Conservation (phyloP, 1,284 basidiomycete genomes). For the Ustilago curta region DNA sequence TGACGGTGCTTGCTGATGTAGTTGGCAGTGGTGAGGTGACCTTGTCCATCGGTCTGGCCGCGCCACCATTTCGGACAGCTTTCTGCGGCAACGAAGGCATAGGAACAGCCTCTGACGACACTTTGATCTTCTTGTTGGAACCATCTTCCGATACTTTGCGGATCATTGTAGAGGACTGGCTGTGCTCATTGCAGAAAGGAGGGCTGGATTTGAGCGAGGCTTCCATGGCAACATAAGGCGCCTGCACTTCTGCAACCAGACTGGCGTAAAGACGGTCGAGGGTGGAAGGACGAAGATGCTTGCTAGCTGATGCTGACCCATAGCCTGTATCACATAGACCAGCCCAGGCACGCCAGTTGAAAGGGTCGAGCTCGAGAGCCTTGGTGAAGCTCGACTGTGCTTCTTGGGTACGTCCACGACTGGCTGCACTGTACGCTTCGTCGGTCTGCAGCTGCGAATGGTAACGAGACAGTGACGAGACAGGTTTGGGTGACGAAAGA, state of each 20-base stretch:
- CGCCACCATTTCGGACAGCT: constrained; percentile 7
- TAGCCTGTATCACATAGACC: constrained; percentile 60
- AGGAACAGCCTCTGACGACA: constrained; percentile 33
- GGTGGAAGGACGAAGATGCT: constrained; percentile 15
- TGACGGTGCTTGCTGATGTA: constrained; percentile 34
- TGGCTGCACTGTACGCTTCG: constrained; percentile 47
- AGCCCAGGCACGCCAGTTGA: constrained; percentile 64
- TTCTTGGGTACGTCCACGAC: constrained; percentile 40
- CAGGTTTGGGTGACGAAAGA: constrained; percentile 7
- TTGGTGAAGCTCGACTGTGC: constrained; percentile 43
- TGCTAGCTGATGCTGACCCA: constrained; percentile 16
- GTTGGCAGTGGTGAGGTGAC: constrained; percentile 36
- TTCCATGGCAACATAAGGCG: constrained; percentile 21
- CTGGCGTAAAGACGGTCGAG: constrained; percentile 29
- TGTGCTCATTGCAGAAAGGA: constrained; percentile 17
- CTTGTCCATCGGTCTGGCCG: constrained; percentile 26
- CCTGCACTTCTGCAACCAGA: constrained; percentile 19
- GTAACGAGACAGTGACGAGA: constrained; percentile 26
- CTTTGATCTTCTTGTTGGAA: constrained; percentile 48
- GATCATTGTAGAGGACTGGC: constrained; percentile 17
- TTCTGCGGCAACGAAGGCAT: constrained; percentile 18
- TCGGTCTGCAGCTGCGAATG: constrained; percentile 54
- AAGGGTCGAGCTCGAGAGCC: constrained; percentile 52
- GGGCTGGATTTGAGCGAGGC: constrained; percentile 17
- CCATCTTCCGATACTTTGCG: constrained; percentile 48